phyloP scores from a whole-genome alignment of 345 rosid species.

The Odontarrhena argentea region DNA sequence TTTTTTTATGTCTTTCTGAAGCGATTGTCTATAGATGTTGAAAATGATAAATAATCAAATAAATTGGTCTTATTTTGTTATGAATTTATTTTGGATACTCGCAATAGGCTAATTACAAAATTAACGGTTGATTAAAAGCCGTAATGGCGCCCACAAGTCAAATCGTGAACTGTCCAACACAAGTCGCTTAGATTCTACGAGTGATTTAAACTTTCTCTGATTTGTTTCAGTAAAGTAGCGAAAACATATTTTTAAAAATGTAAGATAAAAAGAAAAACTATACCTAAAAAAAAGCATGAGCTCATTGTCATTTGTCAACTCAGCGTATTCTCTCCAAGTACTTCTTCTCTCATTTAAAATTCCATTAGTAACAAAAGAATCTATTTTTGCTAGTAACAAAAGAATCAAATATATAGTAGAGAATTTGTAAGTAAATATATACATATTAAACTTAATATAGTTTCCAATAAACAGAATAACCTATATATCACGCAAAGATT shows the following conservation, averaged over 20 bases:
- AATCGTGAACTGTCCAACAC: slow-evolving; percentile 14
- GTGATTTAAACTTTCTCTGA: slow-evolving; percentile 18
- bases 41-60: too few relatives aligned
- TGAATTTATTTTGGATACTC: not conserved
- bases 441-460: not conserved
- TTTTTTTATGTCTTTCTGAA: too few relatives aligned
- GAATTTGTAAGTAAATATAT: not conserved
- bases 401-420: too few relatives aligned
- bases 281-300: slow-evolving; percentile 22
- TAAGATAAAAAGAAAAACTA: not conserved
- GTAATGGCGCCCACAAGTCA: slow-evolving; percentile 6
- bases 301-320: slow-evolving; percentile 27
- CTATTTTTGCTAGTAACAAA: not conserved
- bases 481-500: slow-evolving; percentile 27
- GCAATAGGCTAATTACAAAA: slow-evolving; percentile 5
- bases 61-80: too few relatives aligned
- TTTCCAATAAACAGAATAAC: not conserved
- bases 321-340: slow-evolving; percentile 25
- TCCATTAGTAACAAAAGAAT: not conserved
- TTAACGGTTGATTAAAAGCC: slow-evolving; percentile 14
- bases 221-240: slow-evolving; percentile 27
- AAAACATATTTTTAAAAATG: not conserved
- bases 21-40: too few relatives aligned
- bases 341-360: slow-evolving; percentile 18
- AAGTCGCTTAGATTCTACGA: slow-evolving; percentile 40